phyloP scores from a whole-genome alignment of 1,139 yeast genomes.

The Yamadazyma oceani region DNA sequence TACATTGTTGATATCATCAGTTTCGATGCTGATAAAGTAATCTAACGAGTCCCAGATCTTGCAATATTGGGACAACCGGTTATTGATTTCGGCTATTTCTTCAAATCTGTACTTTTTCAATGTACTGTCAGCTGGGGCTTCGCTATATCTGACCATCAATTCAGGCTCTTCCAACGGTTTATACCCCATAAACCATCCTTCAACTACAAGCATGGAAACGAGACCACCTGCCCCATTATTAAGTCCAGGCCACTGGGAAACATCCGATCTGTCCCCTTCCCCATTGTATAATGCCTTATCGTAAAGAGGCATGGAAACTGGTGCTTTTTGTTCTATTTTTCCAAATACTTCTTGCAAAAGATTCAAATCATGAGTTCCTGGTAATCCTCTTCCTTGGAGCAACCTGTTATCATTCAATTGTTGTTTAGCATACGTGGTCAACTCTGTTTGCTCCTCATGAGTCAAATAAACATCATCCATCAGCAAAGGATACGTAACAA shows the following conservation, averaged over 20 bases:
- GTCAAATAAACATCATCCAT: conserved; percentile 86
- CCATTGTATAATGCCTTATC: conserved; percentile 78
- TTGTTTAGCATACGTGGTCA: conserved; percentile 37
- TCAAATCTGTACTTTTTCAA: conserved; percentile 25
- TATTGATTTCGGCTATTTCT: conserved; percentile 48
- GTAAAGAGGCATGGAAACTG: conserved; percentile 60
- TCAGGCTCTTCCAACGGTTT: conserved; percentile 33
- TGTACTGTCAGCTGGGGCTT: conserved; percentile 18
- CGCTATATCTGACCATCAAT: conserved; percentile 23
- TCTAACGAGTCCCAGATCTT: conserved; percentile 61
- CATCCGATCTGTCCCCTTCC: conserved; percentile 68
- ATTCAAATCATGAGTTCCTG: conserved; percentile 85
- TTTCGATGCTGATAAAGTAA: conserved; percentile 56
- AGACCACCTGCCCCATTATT: conserved; percentile 31
- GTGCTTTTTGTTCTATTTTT: conserved; percentile 10
- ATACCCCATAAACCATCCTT: conserved; percentile 96
- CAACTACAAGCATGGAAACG: conserved; percentile 70
- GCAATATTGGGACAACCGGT: conserved; percentile 47
- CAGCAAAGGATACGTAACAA: conserved; percentile 48
- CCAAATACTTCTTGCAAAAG: conserved; percentile 14
- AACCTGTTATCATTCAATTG: conserved; percentile 43
- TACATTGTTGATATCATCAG: conserved; percentile 61
- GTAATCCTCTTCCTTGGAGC: conserved; percentile 80
- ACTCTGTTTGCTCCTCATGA: conserved; percentile 51
- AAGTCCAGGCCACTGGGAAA: conserved; percentile 32